Percentiles rank a stretch among this genome's conserved stretches.
These are phyloP conservation scores for Alnus glutinosa DNA, from an alignment of 306 rosid genomes.

Conservation along the genomic window DNA sequence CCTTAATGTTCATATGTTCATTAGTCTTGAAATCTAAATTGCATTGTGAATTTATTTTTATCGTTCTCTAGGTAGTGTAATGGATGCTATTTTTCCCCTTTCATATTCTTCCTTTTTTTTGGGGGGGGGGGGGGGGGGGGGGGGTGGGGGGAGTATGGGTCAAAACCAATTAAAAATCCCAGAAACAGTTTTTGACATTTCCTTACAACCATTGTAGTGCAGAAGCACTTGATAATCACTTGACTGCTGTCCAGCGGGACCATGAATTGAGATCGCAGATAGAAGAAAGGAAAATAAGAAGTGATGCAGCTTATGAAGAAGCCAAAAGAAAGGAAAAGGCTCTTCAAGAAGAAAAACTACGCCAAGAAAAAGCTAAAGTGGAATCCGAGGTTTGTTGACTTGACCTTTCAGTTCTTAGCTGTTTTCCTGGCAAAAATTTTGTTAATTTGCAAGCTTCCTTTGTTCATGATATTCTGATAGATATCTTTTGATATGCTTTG, in stretches of 20 bases:
- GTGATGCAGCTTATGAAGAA: conserved; percentile 87
- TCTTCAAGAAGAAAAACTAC: conserved; percentile 70
- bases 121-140: no score
- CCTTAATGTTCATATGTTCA: not conserved
- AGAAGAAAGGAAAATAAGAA: conserved; percentile 88
- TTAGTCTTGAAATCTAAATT: not conserved
- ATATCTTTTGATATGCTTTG: not conserved
- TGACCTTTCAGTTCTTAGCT: conserved; percentile 18
- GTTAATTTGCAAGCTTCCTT: not conserved
- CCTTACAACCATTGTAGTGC: conserved; percentile 53
- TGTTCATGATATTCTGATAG: conserved; percentile 1
- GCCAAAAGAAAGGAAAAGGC: conserved; percentile 82
- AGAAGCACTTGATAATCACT: conserved; percentile 85
- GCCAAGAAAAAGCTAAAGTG: conserved; percentile 79
- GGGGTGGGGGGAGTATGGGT: not conserved
- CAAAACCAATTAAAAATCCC: conserved; percentile 4
- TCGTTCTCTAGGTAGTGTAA: not conserved
- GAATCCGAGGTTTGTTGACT: conserved; percentile 70
- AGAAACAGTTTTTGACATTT: conserved; percentile 32
- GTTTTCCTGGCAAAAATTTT: conserved; percentile 7
- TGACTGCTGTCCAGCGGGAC: conserved; percentile 78
- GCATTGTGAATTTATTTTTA: not conserved
- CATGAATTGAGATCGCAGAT: conserved; percentile 84
- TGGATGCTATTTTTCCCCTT: not conserved
- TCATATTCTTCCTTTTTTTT: not conserved